A percentile compares a stretch with the other conserved stretches of the same genome.
These are phyloP conservation scores for Calonectria pteridis DNA, from an alignment of 2,329 filamentous ascomycete genomes.

Conservation along the genomic window DNA sequence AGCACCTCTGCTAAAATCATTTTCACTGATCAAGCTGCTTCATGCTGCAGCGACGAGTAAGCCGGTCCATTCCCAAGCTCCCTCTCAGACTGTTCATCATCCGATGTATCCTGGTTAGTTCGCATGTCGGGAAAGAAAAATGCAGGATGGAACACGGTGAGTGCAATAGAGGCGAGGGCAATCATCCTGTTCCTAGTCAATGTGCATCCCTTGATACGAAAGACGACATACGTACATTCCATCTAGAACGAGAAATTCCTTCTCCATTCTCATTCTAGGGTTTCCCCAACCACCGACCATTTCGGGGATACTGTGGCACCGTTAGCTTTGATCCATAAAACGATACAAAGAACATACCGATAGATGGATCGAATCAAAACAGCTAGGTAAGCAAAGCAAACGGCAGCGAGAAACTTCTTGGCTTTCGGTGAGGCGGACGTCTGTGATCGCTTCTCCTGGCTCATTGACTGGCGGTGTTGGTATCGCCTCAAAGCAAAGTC, in stretches of 20 bases:
- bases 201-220: background rate
- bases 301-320: constrained; percentile 65
- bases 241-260: constrained; percentile 68
- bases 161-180: background rate
- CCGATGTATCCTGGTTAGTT: background rate
- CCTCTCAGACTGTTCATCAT: background rate
- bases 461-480: background rate
- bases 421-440: background rate
- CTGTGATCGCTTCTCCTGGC: background rate
- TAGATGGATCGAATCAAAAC: constrained; percentile 9
- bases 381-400: constrained; percentile 2
- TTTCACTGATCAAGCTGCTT: no score
- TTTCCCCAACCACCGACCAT: constrained; percentile 72
- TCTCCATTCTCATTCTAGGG: constrained; percentile 64
- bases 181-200: background rate
- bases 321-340: background rate
- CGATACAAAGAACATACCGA: background rate
- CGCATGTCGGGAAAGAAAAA: constrained; percentile 5
- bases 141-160: background rate
- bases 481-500: background rate
- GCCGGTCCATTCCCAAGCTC: background rate
- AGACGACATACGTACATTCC: constrained; percentile 43
- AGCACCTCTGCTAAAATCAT: no score
- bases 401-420: background rate
- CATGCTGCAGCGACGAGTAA: background rate